Evolutionary conservation across 345 rosid species (phyloP), one percentile per base, ranked within the genome.

Genomic region (Populus euphratica): DNA sequence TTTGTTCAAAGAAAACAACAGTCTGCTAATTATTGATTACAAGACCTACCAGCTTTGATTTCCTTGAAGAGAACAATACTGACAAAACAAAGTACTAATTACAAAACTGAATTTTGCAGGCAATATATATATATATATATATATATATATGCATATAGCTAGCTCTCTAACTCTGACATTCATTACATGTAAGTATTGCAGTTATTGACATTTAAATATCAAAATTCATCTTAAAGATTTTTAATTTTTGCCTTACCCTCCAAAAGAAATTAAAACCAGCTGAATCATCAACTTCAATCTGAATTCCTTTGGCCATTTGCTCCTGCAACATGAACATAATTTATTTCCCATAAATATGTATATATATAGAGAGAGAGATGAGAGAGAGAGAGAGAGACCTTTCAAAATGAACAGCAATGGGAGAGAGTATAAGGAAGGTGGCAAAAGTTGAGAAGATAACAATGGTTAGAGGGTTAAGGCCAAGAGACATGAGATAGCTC

Each of bases 401-500:
- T 89, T 94, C 99, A 69, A 94, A 90, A 77, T 70, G 78, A 56
- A 90, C 43, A 41, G 98, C 97, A 70, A 88, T 8, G 67, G 97
- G 98, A 52, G 91, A 84, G 74, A 91, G 88, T 69, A 90, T 47
- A n/a, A 94, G 33, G 86, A 90, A 96, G 73, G 97, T 86, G 56
- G 96, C 93, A 74, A 86, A 81, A 39, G 92, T 80, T 69, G 91
- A 79, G 87, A 85, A 86, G 85, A 90, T 86, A 78, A 90, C 86
- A 88, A 92, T 90, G 77, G 94, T 82, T 31, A 87, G 85, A 81
- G 94, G 83, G 44, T 80, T 76, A 39, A 94, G 88, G 72, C 98
- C 94, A 38, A 91, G 83, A 21, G 98, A 89, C 98, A 90, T 91
- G 50, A 96, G 78, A 83, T 89, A 90, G 78, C 91, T 88, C 89